phyloP scores from a whole-genome alignment of 2,329 filamentous ascomycete genomes.

The Aspergillus sergii region DNA sequence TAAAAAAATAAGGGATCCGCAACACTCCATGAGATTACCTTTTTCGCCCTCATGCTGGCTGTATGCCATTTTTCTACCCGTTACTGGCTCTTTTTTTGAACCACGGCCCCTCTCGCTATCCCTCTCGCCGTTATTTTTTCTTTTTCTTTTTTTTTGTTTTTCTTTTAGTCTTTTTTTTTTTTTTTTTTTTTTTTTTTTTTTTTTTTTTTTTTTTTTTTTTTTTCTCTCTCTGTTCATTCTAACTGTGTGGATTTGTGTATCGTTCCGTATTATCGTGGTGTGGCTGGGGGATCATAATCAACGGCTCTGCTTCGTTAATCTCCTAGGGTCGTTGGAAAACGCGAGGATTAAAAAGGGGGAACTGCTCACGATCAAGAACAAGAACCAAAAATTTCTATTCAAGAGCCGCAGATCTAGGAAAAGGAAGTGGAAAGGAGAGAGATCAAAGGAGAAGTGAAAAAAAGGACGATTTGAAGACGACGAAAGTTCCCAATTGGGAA shows the following conservation, averaged over 20 bases:
- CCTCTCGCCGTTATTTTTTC: not conserved
- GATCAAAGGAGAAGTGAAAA: constrained; percentile 5
- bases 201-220: constrained; percentile 2
- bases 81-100: constrained; percentile 20
- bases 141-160: constrained; percentile 1
- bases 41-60: constrained; percentile 25
- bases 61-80: constrained; percentile 22
- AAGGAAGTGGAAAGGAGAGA: not conserved
- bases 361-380: not conserved
- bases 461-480: constrained; percentile 9
- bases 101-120: constrained; percentile 20
- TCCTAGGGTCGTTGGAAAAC: not conserved
- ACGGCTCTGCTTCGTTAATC: constrained; percentile 5
- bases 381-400: not conserved
- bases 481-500: constrained; percentile 18
- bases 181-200: not conserved
- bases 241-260: not conserved
- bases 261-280: constrained; percentile 1
- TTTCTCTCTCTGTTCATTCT: not conserved
- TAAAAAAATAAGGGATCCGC: constrained; percentile 20
- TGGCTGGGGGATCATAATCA: constrained; percentile 2
- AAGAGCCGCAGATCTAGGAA: not conserved
- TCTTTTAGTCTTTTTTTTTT: constrained; percentile 1
- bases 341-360: not conserved
- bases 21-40: constrained; percentile 23